A percentile compares a stretch with the other conserved stretches of the same genome.
Evolutionary conservation across 2,329 filamentous ascomycete genomes (phyloP).

Genomic region (Clarireedia paspali): DNA sequence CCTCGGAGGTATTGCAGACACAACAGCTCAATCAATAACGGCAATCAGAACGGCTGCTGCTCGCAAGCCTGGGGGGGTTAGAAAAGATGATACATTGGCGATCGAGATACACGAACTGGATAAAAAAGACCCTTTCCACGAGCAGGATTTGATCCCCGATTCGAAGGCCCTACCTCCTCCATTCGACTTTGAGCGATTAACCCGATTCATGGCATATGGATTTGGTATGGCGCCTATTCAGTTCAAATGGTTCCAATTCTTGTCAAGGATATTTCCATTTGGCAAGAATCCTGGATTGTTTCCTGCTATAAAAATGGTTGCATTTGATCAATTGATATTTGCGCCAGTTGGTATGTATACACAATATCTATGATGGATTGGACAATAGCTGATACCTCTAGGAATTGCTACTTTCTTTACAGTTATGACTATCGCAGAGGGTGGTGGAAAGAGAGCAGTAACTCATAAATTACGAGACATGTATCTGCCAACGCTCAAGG

Average conservation of each 20-base stretch:
- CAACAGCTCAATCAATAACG: slow-evolving; percentile 88
- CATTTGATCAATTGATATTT: slow-evolving; percentile 88
- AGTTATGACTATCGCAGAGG: slow-evolving; percentile 93
- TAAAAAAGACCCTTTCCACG: slow-evolving; percentile 64
- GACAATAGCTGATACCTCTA: slow-evolving; percentile 25
- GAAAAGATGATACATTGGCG: slow-evolving; percentile 61
- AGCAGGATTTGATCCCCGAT: slow-evolving; percentile 58
- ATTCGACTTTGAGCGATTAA: slow-evolving; percentile 92
- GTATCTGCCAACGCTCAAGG: slow-evolving; percentile 88
- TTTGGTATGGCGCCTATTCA: slow-evolving; percentile 94
- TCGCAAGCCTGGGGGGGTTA: slow-evolving; percentile 51
- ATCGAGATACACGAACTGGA: slow-evolving; percentile 88
- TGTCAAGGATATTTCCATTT: slow-evolving; percentile 76
- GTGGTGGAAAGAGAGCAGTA: slow-evolving; percentile 74
- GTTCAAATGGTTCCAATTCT: slow-evolving; percentile 90
- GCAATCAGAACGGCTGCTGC: slow-evolving; percentile 63
- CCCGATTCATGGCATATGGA: slow-evolving; percentile 93
- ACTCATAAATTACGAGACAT: slow-evolving; percentile 84
- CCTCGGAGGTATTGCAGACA: slow-evolving; percentile 91
- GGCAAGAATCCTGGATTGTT: slow-evolving; percentile 65
- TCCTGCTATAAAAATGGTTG: slow-evolving; percentile 82
- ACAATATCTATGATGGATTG: not conserved
- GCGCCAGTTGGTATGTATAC: slow-evolving; percentile 65
- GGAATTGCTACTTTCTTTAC: slow-evolving; percentile 85
- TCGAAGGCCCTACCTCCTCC: slow-evolving; percentile 61